These are phyloP conservation scores for Aspergillus egyptiacus DNA, from an alignment of 495 filamentous ascomycete genomes.

Conservation along the genomic window DNA sequence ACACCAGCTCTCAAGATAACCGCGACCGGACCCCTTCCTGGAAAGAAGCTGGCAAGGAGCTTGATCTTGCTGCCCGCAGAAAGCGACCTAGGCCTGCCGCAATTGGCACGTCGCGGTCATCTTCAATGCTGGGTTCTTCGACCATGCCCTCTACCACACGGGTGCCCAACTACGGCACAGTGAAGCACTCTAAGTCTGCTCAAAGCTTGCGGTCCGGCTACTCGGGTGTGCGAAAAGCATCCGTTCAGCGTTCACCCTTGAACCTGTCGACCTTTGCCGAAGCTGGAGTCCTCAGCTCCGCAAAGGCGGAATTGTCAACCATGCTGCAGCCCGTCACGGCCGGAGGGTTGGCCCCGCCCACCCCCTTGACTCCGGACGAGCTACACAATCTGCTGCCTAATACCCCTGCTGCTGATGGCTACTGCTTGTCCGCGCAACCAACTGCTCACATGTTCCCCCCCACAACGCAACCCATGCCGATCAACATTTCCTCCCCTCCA, in stretches of 20 bases:
- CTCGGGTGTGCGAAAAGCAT: slow-evolving; percentile 48
- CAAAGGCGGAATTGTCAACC: slow-evolving; percentile 34
- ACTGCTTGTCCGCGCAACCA: slow-evolving; percentile 38
- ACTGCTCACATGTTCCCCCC: slow-evolving; percentile 36
- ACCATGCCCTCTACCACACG: slow-evolving; percentile 41
- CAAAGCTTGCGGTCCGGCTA: slow-evolving; percentile 45
- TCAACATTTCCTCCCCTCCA: slow-evolving; percentile 44
- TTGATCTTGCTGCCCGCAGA: slow-evolving; percentile 49
- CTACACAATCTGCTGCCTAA: slow-evolving; percentile 40
- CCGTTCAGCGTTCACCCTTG: slow-evolving; percentile 49
- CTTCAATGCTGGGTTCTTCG: slow-evolving; percentile 32
- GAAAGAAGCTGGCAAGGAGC: slow-evolving; percentile 40
- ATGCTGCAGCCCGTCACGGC: slow-evolving; percentile 37
- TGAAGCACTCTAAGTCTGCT: slow-evolving; percentile 51
- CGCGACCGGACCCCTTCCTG: slow-evolving; percentile 25
- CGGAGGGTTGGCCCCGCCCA: slow-evolving; percentile 39
- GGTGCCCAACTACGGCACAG: slow-evolving; percentile 32
- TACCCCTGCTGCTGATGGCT: slow-evolving; percentile 35
- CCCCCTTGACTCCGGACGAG: slow-evolving; percentile 43
- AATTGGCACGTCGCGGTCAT: slow-evolving; percentile 40
- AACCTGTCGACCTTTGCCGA: slow-evolving; percentile 46
- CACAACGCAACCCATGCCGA: slow-evolving; percentile 40
- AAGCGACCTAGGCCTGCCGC: slow-evolving; percentile 50
- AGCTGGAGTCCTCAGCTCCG: slow-evolving; percentile 34
- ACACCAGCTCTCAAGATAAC: slow-evolving; percentile 21